Evolutionary conservation across 1,284 basidiomycete species (phyloP).

Genomic region (Trichosporon ovoides): DNA sequence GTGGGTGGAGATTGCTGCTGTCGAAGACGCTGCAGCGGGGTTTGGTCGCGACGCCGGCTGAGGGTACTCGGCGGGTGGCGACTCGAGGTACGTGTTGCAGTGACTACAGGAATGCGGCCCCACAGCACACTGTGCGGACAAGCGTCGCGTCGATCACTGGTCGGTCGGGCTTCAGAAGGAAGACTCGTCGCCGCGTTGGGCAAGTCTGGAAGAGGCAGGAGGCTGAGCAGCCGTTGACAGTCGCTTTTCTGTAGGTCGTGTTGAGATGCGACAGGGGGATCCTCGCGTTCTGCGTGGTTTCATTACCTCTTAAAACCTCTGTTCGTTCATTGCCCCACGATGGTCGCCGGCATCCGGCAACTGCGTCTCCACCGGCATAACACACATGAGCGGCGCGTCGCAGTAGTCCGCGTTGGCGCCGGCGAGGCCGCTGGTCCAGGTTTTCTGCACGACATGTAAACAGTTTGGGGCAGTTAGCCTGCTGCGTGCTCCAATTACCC

Average conservation of each 20-base stretch:
- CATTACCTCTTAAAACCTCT: too few species aligned
- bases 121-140: neutral
- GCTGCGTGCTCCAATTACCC: neutral
- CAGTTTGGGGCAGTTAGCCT: constrained; percentile 4
- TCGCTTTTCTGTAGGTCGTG: too few species aligned
- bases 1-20: neutral
- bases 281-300: too few species aligned
- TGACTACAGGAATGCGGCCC: too few species aligned
- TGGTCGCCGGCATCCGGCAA: too few species aligned
- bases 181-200: constrained; percentile 1
- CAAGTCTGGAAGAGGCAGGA: neutral
- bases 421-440: neutral
- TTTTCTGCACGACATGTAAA: neutral
- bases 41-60: neutral
- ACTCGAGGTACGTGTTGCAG: neutral
- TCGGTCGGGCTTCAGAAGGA: neutral
- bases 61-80: neutral
- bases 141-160: neutral
- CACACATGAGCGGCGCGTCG: neutral
- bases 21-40: neutral
- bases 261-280: too few species aligned
- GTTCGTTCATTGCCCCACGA: too few species aligned
- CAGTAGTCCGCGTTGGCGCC: neutral
- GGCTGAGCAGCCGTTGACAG: too few species aligned
- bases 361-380: neutral